A percentile compares a stretch with the other conserved stretches of the same genome.
Conservation (phyloP, 148 eudicot genomes). For the Rhododendron ferrugineum region DNA sequence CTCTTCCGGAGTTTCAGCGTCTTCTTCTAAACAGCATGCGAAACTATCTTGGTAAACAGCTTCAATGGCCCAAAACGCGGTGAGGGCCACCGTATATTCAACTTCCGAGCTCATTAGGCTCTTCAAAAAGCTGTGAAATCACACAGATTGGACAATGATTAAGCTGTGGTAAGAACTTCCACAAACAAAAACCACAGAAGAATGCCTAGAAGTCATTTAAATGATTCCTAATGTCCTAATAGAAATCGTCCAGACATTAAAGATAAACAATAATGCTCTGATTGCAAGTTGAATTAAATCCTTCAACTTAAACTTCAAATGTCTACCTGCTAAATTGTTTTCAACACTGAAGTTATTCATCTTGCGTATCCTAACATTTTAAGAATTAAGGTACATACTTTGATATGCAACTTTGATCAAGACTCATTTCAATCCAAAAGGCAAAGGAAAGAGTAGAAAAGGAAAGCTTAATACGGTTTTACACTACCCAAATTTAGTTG, state of each 20-base stretch:
- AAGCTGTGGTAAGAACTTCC: background rate
- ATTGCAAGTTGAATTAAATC: background rate
- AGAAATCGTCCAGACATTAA: background rate
- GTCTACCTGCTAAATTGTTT: background rate
- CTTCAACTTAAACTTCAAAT: background rate
- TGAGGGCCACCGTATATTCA: slow-evolving; percentile 49
- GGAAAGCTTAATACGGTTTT: background rate
- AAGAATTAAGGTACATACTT: background rate
- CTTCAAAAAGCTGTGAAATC: slow-evolving; percentile 50
- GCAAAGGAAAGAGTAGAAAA: background rate
- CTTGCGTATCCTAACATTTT: background rate
- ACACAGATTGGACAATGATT: background rate
- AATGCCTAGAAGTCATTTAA: background rate
- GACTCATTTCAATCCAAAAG: background rate
- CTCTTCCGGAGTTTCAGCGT: slow-evolving; percentile 51
- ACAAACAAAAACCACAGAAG: background rate
- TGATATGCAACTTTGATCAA: background rate
- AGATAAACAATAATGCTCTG: background rate
- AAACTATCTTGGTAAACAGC: slow-evolving; percentile 67
- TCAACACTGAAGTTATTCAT: background rate
- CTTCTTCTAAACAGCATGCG: slow-evolving; percentile 65
- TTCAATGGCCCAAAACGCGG: slow-evolving; percentile 68
- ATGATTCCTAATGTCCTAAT: background rate
- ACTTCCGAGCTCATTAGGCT: slow-evolving; percentile 50
- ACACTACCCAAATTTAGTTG: background rate